These are phyloP conservation scores for Paxillus involutus DNA, from an alignment of 768 basidiomycete genomes.

Conservation along the genomic window DNA sequence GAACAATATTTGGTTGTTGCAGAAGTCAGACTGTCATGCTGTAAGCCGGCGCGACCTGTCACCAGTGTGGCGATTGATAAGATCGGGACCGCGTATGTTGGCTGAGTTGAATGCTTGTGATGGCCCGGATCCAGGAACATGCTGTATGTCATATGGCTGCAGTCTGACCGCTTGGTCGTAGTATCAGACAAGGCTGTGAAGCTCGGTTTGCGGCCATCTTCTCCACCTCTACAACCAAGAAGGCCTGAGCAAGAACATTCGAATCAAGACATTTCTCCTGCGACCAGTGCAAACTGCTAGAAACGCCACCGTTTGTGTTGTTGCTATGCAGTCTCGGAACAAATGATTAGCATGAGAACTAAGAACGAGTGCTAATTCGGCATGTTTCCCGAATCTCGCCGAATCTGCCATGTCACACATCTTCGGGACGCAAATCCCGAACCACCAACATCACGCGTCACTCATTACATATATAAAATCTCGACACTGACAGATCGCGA, in stretches of 20 bases:
- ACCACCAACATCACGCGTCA: no score
- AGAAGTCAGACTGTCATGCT: neutral
- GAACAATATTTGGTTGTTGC: neutral
- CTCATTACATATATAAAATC: no score
- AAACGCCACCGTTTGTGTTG: constrained; percentile 5
- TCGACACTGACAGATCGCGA: no score
- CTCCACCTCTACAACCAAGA: neutral
- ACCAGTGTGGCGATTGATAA: constrained; percentile 8
- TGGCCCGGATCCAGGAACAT: constrained; percentile 7
- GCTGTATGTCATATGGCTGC: neutral
- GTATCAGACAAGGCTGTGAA: no score
- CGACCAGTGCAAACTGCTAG: neutral
- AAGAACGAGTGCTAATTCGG: neutral
- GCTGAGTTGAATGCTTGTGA: constrained; percentile 8
- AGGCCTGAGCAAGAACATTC: neutral
- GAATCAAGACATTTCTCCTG: neutral
- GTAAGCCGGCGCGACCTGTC: constrained; percentile 1
- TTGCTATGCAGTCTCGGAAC: constrained; percentile 12
- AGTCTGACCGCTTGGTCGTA: no score
- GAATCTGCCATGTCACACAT: no score
- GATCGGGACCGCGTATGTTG: constrained; percentile 7
- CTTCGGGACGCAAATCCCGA: no score
- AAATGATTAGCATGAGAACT: constrained; percentile 15
- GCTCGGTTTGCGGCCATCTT: no score
- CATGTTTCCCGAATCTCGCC: no score